Percentiles rank a stretch among this genome's conserved stretches.
Evolutionary conservation across 2,329 filamentous ascomycete genomes (phyloP).

Genomic region (Epicoccum nigrum): DNA sequence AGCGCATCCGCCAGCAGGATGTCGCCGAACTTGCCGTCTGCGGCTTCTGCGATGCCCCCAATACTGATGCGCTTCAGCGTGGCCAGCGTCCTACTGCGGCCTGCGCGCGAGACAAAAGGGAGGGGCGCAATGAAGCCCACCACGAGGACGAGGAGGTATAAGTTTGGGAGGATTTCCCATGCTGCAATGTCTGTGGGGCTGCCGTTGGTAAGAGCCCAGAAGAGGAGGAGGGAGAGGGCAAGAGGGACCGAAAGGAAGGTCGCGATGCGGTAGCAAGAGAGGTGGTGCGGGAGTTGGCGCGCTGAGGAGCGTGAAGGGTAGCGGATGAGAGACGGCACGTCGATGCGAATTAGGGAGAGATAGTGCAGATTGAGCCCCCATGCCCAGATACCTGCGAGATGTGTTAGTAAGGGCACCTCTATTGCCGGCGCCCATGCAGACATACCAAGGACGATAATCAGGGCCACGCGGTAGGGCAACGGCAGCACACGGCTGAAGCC

Average conservation of each 20-base stretch:
- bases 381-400: slow-evolving; percentile 80
- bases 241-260: slow-evolving; percentile 76
- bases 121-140: slow-evolving; percentile 76
- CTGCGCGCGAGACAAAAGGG: slow-evolving; percentile 69
- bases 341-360: slow-evolving; percentile 78
- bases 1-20: slow-evolving; percentile 91
- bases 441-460: slow-evolving; percentile 83
- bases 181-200: slow-evolving; percentile 71
- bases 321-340: slow-evolving; percentile 83
- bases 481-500: slow-evolving; percentile 86
- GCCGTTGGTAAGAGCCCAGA: slow-evolving; percentile 82
- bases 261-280: slow-evolving; percentile 85
- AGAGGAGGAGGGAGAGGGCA: slow-evolving; percentile 72
- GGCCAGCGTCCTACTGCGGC: slow-evolving; percentile 75
- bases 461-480: slow-evolving; percentile 85
- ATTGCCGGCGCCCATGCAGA: not conserved
- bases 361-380: slow-evolving; percentile 94
- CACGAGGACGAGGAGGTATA: slow-evolving; percentile 76
- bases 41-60: slow-evolving; percentile 82
- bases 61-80: slow-evolving; percentile 79
- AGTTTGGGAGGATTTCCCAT: slow-evolving; percentile 86
- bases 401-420: not conserved
- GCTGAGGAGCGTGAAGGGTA: slow-evolving; percentile 78
- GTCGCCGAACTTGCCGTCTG: slow-evolving; percentile 93
- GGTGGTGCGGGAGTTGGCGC: slow-evolving; percentile 75